Evolutionary conservation across 2,329 filamentous ascomycete species (phyloP).

Genomic region (Hypoxylon sp.): DNA sequence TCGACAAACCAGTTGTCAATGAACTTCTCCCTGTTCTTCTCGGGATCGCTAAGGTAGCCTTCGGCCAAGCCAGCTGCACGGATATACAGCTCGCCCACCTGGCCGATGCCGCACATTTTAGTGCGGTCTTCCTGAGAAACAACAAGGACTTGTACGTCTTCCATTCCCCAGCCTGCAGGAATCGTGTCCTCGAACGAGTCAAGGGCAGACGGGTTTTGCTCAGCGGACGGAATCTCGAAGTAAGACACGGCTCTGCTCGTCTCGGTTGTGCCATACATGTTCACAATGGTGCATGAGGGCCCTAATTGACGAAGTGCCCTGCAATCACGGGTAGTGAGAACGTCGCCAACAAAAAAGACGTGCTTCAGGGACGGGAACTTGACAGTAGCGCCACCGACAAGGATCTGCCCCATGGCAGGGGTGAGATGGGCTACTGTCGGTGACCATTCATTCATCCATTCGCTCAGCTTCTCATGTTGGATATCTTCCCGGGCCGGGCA

Average conservation of each 20-base stretch:
- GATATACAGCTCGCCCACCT: conserved; percentile 54
- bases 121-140: conserved; percentile 65
- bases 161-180: conserved; percentile 77
- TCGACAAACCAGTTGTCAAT: conserved; percentile 87
- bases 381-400: conserved; percentile 83
- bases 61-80: conserved; percentile 77
- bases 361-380: conserved; percentile 79
- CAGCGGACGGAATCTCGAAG: conserved; percentile 73
- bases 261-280: conserved; percentile 84
- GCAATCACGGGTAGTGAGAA: conserved; percentile 87
- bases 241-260: conserved; percentile 79
- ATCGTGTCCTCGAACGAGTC: conserved; percentile 74
- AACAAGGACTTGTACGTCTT: conserved; percentile 77
- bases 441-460: conserved; percentile 83
- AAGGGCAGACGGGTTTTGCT: conserved; percentile 65
- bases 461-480: conserved; percentile 81
- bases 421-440: conserved; percentile 89
- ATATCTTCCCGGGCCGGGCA: conserved; percentile 86
- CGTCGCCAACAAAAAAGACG: conserved; percentile 91
- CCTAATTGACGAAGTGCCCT: conserved; percentile 78
- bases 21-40: conserved; percentile 78
- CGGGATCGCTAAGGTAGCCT: conserved; percentile 71
- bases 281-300: conserved; percentile 77
- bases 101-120: conserved; percentile 20
- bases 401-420: conserved; percentile 94